phyloP scores from a whole-genome alignment of 192 early-diverging fungal species.

The Coemansia sp. region DNA sequence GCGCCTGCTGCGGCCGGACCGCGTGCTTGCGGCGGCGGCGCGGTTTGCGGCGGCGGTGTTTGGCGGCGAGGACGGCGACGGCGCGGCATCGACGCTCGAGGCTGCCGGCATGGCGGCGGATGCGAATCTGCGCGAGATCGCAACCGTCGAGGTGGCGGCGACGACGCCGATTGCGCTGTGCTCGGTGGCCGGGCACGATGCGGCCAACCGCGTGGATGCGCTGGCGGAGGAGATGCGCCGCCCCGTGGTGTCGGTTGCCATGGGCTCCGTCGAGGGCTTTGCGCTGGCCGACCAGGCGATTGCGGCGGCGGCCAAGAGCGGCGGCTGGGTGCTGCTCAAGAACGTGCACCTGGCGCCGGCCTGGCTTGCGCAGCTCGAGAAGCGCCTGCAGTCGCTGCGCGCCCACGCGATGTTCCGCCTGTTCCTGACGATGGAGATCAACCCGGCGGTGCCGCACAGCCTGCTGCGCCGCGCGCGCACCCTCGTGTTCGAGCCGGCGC shows the following conservation, averaged over 20 bases:
- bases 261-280: slow-evolving; percentile 97
- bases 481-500: slow-evolving; percentile 94
- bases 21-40: slow-evolving; percentile 71
- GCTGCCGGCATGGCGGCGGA: slow-evolving; percentile 50
- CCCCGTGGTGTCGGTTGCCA: slow-evolving; percentile 82
- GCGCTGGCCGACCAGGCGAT: slow-evolving; percentile 89
- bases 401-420: slow-evolving; percentile 84
- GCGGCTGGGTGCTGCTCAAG: slow-evolving; percentile 96
- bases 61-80: neutral
- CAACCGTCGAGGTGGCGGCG: slow-evolving; percentile 68
- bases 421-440: slow-evolving; percentile 98
- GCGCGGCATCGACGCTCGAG: slow-evolving; percentile 9
- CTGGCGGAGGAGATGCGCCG: slow-evolving; percentile 69
- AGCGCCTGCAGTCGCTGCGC: slow-evolving; percentile 86
- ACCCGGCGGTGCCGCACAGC: slow-evolving; percentile 93
- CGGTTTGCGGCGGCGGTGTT: slow-evolving; percentile 70
- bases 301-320: slow-evolving; percentile 73
- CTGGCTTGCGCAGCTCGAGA: slow-evolving; percentile 96
- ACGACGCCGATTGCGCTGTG: slow-evolving; percentile 90
- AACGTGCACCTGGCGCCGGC: slow-evolving; percentile 96
- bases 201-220: slow-evolving; percentile 90
- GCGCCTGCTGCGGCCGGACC: slow-evolving; percentile 87
- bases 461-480: slow-evolving; percentile 87
- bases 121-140: slow-evolving; percentile 69
- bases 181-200: slow-evolving; percentile 93